Evolutionary conservation across 2,329 filamentous ascomycete species (phyloP).

Genomic region (Talaromyces sp.): DNA sequence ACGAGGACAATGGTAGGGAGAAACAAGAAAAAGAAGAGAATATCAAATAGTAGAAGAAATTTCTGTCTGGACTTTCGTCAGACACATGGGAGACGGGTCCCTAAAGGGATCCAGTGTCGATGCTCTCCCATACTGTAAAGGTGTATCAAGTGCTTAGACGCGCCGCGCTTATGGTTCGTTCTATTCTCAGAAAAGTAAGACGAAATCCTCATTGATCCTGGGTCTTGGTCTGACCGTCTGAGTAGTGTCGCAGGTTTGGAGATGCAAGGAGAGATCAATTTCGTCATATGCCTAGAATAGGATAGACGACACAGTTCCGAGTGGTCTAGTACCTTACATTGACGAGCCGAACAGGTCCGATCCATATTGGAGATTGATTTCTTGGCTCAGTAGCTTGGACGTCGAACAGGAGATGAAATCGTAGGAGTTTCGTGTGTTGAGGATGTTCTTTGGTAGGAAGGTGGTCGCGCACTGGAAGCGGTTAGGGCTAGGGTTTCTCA

Average conservation of each 20-base stretch:
- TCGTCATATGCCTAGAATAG: slow-evolving; percentile 1
- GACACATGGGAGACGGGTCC: neutral
- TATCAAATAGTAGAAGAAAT: neutral
- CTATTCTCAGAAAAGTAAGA: slow-evolving; percentile 7
- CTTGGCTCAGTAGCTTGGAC: neutral
- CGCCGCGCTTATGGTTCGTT: neutral
- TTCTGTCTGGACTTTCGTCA: neutral
- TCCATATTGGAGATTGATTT: neutral
- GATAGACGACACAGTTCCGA: neutral
- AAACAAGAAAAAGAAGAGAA: neutral
- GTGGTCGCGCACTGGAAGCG: neutral
- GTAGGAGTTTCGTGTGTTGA: neutral
- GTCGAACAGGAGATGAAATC: slow-evolving; percentile 7
- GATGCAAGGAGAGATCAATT: neutral
- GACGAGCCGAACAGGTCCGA: neutral
- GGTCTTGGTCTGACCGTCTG: slow-evolving; percentile 1
- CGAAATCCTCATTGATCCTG: neutral
- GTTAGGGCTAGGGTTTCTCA: slow-evolving; percentile 9
- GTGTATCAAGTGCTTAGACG: neutral
- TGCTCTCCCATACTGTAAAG: neutral
- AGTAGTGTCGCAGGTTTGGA: slow-evolving; percentile 9
- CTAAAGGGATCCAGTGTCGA: neutral
- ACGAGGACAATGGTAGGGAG: slow-evolving; percentile 3
- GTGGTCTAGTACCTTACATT: neutral
- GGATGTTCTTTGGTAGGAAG: neutral